These are phyloP conservation scores for Dictyostelium citrinum DNA, from an alignment of 78 protist species.

Conservation along the genomic window DNA sequence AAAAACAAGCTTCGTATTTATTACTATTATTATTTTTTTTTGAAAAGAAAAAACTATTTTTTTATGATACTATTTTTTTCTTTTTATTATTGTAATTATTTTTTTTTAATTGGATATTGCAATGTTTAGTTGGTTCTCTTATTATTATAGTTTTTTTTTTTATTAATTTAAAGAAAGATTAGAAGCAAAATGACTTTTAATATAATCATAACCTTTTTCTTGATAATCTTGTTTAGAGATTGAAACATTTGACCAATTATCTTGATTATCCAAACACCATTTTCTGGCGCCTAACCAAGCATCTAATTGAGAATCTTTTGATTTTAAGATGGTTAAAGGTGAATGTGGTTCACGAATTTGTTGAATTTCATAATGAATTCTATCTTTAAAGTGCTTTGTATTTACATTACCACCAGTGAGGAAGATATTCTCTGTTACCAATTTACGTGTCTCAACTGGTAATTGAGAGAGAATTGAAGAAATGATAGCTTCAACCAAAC, in stretches of 20 bases:
- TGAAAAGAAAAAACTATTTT: background rate
- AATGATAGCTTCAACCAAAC: conserved; percentile 28
- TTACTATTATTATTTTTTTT: background rate
- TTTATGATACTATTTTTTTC: too few species aligned
- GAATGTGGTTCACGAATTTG: conserved; percentile 41
- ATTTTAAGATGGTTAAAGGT: background rate
- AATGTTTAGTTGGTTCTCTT: background rate
- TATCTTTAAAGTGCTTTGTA: background rate
- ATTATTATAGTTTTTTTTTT: background rate
- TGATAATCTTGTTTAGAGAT: conserved; percentile 53
- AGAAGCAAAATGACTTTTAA: conserved; percentile 45
- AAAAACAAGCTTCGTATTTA: background rate
- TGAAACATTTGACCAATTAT: conserved; percentile 18
- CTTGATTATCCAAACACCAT: conserved; percentile 16
- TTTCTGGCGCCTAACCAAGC: conserved; percentile 65
- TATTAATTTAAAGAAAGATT: conserved; percentile 26
- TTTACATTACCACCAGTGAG: conserved; percentile 57
- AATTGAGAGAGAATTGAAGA: conserved; percentile 11
- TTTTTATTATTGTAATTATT: background rate
- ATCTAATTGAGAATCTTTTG: background rate
- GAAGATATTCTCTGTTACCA: conserved; percentile 48
- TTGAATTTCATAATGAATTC: conserved; percentile 40
- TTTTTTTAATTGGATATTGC: too few species aligned
- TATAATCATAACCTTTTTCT: conserved; percentile 64
- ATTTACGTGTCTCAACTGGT: background rate